Evolutionary conservation across 768 basidiomycete genomes (phyloP).

Genomic region (Mrakia gelida): DNA sequence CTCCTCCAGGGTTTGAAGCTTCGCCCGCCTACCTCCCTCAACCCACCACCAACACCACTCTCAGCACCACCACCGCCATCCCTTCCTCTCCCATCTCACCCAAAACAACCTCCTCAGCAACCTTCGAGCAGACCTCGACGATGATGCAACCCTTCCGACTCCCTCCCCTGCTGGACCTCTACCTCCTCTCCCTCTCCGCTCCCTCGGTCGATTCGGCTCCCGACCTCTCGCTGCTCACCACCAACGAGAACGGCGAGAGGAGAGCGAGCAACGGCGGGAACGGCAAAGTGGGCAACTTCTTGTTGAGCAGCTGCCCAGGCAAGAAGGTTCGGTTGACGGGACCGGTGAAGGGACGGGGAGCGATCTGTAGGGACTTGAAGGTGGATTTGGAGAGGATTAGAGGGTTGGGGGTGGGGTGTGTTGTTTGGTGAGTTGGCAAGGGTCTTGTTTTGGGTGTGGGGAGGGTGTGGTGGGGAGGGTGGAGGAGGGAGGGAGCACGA

Average conservation of each 20-base stretch:
- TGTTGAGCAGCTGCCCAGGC: constrained; percentile 86
- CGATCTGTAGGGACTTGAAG: constrained; percentile 76
- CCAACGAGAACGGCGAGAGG: background rate
- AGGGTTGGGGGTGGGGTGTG: constrained; percentile 64
- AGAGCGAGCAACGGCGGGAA: constrained; percentile 3
- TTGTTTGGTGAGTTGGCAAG: constrained; percentile 80
- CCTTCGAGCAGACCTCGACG: too few species aligned
- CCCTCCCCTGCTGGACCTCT: constrained; percentile 34
- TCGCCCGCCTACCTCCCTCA: constrained; percentile 27
- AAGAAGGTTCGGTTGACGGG: constrained; percentile 72
- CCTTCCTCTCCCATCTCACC: background rate
- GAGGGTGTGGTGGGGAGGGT: background rate
- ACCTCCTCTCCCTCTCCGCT: constrained; percentile 37
- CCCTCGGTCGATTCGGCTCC: constrained; percentile 26
- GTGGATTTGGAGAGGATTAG: constrained; percentile 71
- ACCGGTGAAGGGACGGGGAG: constrained; percentile 69
- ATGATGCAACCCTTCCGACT: background rate
- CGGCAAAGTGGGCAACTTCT: constrained; percentile 70
- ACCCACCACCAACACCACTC: constrained; percentile 28
- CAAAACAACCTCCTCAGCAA: background rate
- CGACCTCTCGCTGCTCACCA: background rate
- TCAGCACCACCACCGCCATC: background rate
- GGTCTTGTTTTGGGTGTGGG: too few species aligned
- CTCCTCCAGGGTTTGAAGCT: constrained; percentile 13
- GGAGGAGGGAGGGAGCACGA: background rate